Conservation (phyloP, 2,329 filamentous ascomycete species). For the Alternaria panax region DNA sequence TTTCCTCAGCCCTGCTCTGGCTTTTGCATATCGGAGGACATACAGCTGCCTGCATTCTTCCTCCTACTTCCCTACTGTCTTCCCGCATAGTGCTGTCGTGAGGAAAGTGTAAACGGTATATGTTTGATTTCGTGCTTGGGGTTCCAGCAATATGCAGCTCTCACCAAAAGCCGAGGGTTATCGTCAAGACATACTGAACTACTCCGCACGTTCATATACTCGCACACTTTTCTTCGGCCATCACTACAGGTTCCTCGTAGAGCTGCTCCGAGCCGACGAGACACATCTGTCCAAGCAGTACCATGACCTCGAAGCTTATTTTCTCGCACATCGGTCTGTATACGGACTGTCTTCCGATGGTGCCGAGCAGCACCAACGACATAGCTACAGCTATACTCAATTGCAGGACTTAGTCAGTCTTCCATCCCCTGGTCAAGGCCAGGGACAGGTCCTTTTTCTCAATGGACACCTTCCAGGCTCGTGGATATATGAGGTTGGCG, state of each 20-base stretch:
- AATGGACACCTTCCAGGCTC: constrained; percentile 15
- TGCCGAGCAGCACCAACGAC: neutral
- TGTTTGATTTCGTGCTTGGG: neutral
- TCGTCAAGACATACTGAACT: constrained; percentile 5
- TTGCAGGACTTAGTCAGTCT: neutral
- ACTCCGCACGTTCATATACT: constrained; percentile 14
- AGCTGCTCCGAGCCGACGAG: constrained; percentile 4
- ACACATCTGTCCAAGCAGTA: neutral
- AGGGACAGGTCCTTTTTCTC: constrained; percentile 16
- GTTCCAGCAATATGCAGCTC: neutral
- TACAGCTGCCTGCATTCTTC: neutral
- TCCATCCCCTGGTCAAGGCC: neutral
- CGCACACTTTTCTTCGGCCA: constrained; percentile 14
- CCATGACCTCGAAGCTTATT: constrained; percentile 8
- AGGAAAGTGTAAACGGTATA: neutral
- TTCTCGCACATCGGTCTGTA: constrained; percentile 1
- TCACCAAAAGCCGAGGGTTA: constrained; percentile 5
- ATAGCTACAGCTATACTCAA: constrained; percentile 2
- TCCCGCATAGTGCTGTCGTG: neutral
- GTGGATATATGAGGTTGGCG: constrained; percentile 11
- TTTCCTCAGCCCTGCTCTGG: neutral
- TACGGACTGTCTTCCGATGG: neutral
- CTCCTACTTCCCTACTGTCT: neutral
- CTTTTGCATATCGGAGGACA: neutral
- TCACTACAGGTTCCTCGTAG: constrained; percentile 13